phyloP scores from a whole-genome alignment of 441 rosid genomes.

The Populus trichocarpa region DNA sequence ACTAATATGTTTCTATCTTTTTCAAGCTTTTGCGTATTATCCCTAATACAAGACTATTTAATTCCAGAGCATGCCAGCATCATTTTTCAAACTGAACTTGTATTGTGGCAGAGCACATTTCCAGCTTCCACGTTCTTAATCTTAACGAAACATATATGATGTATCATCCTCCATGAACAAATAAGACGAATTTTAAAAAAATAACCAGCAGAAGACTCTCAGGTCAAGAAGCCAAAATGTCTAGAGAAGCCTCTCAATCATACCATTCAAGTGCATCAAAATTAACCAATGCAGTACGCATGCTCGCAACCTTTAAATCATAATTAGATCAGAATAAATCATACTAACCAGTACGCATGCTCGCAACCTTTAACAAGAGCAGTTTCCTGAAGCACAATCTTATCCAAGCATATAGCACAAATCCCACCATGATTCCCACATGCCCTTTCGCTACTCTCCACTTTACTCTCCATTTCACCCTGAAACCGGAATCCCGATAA shows the following conservation, averaged over 20 bases:
- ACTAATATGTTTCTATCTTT: too few species aligned
- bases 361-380: conserved; percentile 73
- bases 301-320: too few species aligned
- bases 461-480: conserved; percentile 32
- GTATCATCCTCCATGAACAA: neutral
- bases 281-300: neutral
- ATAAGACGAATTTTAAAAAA: neutral
- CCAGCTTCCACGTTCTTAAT: neutral
- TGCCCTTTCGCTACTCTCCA: conserved; percentile 23
- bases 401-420: conserved; percentile 68
- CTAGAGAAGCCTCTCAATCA: neutral
- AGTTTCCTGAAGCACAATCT: conserved; percentile 60
- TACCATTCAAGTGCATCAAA: neutral
- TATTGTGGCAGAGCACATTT: neutral
- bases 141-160: neutral
- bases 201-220: neutral
- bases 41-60: neutral
- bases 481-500: conserved; percentile 17
- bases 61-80: neutral
- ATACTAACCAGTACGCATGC: conserved; percentile 71
- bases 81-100: neutral
- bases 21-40: neutral
- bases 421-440: conserved; percentile 47
- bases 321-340: neutral
- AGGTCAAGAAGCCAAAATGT: neutral